Evolutionary conservation across 805 yeast species (phyloP), one percentile per base, ranked within the genome.

Genomic region (Candida parachauliodes): DNA sequence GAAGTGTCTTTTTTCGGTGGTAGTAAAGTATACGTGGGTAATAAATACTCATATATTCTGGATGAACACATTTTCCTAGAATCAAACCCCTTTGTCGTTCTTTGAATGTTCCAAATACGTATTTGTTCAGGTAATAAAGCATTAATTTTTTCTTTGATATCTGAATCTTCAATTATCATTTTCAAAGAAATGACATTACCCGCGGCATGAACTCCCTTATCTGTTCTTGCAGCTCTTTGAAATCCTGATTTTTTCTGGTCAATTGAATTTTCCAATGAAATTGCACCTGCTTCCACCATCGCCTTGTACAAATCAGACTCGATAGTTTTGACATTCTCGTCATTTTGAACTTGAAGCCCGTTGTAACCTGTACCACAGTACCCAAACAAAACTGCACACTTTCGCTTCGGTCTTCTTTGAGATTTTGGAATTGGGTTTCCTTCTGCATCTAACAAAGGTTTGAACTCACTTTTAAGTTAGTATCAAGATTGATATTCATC

Each of bases 191-290:
- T 76, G 16, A 88, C 88, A 57, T 89, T 89, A 20, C 97, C 97
- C 2, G 96, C 96, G 9, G 98, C 97, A 62, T 89, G 98, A 17
- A 89, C 98, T 43, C 97, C 98, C 60, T 91, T 91, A 60, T 89
- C 98, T 3, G 91, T 83, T 64, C 91, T 72, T 4, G 91, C 91
- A 36, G 89, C 87, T 59, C 93, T 72, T 86, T 81, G 82, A 54
- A 91, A 85, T 0, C 93, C 88, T 37, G 80, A 77, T 56, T 89
- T 89, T 55, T 87, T 88, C 51, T 89, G 77, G 56, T 91, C 97
- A 41, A 80, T 83, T 5, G 95, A 78, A 59, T 89, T 89, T 51
- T 85, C 93, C 42, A 78, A 77, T 1, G 95, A 83, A 40, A 89
- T 77, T 4, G 95, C 96, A 14, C 95, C 97, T 2, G 95, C 88